These are phyloP conservation scores for Arthrobotrys pseudoclavata DNA, from an alignment of 2,329 filamentous ascomycete genomes.

Conservation along the genomic window DNA sequence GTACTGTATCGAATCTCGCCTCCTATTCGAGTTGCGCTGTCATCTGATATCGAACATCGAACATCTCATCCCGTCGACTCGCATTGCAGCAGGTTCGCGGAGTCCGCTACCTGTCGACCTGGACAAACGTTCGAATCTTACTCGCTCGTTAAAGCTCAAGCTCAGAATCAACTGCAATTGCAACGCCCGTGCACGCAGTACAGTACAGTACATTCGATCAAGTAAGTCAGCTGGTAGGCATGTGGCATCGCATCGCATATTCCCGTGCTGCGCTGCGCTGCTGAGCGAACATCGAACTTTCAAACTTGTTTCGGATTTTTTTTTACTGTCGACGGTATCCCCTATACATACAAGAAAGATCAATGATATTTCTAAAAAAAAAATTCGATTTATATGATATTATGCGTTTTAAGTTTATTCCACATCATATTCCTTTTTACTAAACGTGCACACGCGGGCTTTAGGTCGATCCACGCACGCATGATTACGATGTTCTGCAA, in stretches of 20 bases:
- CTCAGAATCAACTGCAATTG: neutral
- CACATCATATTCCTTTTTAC: neutral
- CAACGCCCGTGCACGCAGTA: neutral
- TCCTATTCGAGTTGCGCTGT: neutral
- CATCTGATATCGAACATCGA: neutral
- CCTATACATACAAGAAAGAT: neutral
- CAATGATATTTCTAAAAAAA: too few relatives aligned
- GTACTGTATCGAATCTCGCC: neutral
- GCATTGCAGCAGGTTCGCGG: neutral
- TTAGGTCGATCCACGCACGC: neutral
- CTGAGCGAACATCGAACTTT: neutral
- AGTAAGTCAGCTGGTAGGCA: conserved; percentile 12
- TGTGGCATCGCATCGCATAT: too few relatives aligned
- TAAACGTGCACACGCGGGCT: neutral
- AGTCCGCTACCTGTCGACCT: conserved; percentile 5
- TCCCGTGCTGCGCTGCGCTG: neutral
- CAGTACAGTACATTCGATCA: neutral
- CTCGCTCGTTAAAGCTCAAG: conserved; percentile 8
- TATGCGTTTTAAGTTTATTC: neutral
- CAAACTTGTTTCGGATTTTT: conserved; percentile 13
- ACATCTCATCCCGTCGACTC: conserved; percentile 17
- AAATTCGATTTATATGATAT: too few relatives aligned
- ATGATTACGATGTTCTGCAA: neutral
- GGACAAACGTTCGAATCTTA: neutral
- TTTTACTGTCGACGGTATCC: too few relatives aligned